Percentiles rank a stretch among this genome's conserved stretches.
Conservation (phyloP, 768 basidiomycete genomes). For the Coprinellus micaceus region DNA sequence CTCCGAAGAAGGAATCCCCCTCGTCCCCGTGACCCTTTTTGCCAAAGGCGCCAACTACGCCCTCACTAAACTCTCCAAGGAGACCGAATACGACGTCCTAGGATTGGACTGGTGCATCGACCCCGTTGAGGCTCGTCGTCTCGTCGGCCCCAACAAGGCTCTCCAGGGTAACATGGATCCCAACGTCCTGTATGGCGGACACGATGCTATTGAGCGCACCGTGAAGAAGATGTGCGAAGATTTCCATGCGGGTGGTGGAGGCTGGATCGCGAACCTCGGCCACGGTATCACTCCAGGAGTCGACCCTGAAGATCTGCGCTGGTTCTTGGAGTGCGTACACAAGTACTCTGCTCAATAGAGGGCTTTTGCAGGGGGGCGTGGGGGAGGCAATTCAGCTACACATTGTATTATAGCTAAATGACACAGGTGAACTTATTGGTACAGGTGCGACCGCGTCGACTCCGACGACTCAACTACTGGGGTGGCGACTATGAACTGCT, state of each 20-base stretch:
- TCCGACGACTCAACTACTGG: too few relatives aligned
- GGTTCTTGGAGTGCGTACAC: slow-evolving; percentile 88
- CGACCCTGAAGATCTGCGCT: slow-evolving; percentile 86
- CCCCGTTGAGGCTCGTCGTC: slow-evolving; percentile 61
- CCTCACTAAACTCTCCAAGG: slow-evolving; percentile 53
- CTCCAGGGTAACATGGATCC: slow-evolving; percentile 97
- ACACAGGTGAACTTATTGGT: too few relatives aligned
- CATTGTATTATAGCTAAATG: too few relatives aligned
- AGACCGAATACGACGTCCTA: slow-evolving; percentile 79
- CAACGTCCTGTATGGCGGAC: slow-evolving; percentile 77
- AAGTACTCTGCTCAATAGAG: slow-evolving; percentile 57
- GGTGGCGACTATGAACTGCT: too few relatives aligned
- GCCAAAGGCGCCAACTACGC: slow-evolving; percentile 90
- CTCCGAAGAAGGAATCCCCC: slow-evolving; percentile 45
- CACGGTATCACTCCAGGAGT: slow-evolving; percentile 97
- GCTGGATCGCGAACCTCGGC: slow-evolving; percentile 97
- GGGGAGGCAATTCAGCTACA: too few relatives aligned
- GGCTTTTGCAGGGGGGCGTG: too few relatives aligned
- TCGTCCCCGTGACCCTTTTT: slow-evolving; percentile 85
- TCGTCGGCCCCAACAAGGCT: slow-evolving; percentile 60
- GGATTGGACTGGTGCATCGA: slow-evolving; percentile 92
- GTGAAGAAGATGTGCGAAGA: slow-evolving; percentile 78
- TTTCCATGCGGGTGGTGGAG: slow-evolving; percentile 64
- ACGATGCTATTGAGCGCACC: slow-evolving; percentile 78
- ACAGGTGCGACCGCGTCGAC: too few relatives aligned